These are phyloP conservation scores for Flaveria trinervia DNA, from an alignment of 129 eudicot species.

Conservation along the genomic window DNA sequence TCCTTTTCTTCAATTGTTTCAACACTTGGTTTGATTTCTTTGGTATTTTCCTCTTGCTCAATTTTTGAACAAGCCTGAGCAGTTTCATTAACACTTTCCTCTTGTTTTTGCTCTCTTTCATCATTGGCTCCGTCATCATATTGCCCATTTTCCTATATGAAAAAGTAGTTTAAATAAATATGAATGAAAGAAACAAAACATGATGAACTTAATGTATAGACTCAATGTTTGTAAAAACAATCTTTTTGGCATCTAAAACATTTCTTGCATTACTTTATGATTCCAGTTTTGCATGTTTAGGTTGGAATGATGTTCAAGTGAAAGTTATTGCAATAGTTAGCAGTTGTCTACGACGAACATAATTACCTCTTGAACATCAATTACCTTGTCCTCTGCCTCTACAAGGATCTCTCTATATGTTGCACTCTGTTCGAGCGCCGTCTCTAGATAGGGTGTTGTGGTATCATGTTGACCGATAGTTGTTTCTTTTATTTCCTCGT, in stretches of 20 bases:
- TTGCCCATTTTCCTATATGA: conserved; percentile 21
- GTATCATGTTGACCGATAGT: neutral
- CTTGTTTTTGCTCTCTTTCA: conserved; percentile 20
- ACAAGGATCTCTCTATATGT: neutral
- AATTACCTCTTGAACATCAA: conserved; percentile 26
- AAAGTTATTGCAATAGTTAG: neutral
- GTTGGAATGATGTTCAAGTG: conserved; percentile 11
- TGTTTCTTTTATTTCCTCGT: conserved; percentile 10
- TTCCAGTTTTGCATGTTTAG: neutral
- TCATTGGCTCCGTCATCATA: conserved; percentile 11
- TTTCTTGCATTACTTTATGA: neutral
- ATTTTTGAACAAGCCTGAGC: conserved; percentile 3
- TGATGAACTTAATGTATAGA: neutral
- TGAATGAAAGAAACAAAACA: neutral
- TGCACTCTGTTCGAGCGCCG: neutral
- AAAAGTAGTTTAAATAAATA: neutral
- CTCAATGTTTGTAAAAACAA: neutral
- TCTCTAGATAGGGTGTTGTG: conserved; percentile 8
- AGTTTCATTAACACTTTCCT: conserved; percentile 13
- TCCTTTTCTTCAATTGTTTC: conserved; percentile 27
- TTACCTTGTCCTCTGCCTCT: neutral
- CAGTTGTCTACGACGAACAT: neutral
- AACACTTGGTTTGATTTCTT: conserved; percentile 31
- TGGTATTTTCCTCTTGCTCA: conserved; percentile 15
- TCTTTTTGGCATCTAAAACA: neutral